A percentile compares a stretch with the other conserved stretches of the same genome.
Conservation (phyloP, 345 rosid species). For the Arabis alpina region DNA sequence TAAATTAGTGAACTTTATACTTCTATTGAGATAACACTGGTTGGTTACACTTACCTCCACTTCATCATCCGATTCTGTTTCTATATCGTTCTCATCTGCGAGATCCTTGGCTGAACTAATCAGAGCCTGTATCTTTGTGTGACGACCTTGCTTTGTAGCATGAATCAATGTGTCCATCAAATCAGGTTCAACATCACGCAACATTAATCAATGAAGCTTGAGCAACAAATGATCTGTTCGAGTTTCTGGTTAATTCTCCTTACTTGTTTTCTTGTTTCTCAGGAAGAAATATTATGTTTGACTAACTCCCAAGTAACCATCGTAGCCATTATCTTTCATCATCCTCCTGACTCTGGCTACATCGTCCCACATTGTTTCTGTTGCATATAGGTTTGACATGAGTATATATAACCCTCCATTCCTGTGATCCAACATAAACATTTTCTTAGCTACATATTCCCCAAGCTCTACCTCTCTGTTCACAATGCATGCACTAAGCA, state of each 20-base stretch:
- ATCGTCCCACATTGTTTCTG: conserved; percentile 72
- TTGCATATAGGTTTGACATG: conserved; percentile 91
- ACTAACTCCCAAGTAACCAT: conserved; percentile 78
- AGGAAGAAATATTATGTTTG: conserved; percentile 27
- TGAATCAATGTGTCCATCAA: conserved; percentile 78
- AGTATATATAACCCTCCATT: conserved; percentile 83
- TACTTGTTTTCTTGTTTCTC: neutral
- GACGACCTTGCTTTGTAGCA: conserved; percentile 77
- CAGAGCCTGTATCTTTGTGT: conserved; percentile 54
- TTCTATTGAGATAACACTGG: neutral
- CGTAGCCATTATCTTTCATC: conserved; percentile 75
- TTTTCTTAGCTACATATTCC: conserved; percentile 74
- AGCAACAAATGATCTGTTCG: neutral
- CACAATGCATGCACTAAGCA: conserved; percentile 68
- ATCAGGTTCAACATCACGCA: conserved; percentile 70
- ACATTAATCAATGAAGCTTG: conserved; percentile 15
- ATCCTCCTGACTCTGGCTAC: conserved; percentile 69
- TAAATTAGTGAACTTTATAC: neutral
- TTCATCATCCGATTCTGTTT: conserved; percentile 53
- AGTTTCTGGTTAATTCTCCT: neutral
- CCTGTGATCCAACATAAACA: conserved; percentile 61
- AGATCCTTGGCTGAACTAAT: conserved; percentile 38
- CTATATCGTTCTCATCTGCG: conserved; percentile 40
- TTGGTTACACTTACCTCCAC: conserved; percentile 49
- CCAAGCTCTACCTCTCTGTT: conserved; percentile 73